Evolutionary conservation across 371 early-diverging fungal genomes (phyloP).

Genomic region (Coemansia sp.): DNA sequence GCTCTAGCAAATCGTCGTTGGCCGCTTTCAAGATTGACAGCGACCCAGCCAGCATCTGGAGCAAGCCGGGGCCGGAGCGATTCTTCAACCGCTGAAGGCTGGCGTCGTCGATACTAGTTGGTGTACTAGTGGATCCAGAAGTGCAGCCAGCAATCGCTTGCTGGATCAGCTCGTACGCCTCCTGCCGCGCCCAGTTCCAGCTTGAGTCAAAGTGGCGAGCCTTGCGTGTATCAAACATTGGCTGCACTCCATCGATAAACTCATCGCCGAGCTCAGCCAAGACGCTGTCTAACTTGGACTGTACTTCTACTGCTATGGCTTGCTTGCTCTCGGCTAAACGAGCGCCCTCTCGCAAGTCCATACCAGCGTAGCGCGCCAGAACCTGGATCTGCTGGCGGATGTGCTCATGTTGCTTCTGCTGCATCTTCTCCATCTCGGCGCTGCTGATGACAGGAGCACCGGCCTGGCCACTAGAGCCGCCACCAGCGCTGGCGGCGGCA

Average conservation of each 20-base stretch:
- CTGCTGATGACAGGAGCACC: constrained; percentile 76
- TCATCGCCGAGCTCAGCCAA: constrained; percentile 85
- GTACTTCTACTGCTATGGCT: constrained; percentile 62
- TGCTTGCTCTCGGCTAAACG: constrained; percentile 65
- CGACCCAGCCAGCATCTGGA: constrained; percentile 79
- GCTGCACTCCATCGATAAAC: constrained; percentile 84
- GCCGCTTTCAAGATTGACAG: constrained; percentile 67
- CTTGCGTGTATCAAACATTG: constrained; percentile 81
- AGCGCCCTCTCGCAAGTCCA: constrained; percentile 75
- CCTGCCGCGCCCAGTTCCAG: constrained; percentile 98
- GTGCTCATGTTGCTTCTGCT: constrained; percentile 73
- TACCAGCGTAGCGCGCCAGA: constrained; percentile 80
- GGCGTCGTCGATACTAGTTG: constrained; percentile 70
- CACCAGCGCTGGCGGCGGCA: constrained; percentile 64
- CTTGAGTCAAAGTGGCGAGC: constrained; percentile 88
- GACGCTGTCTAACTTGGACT: constrained; percentile 80
- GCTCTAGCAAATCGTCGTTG: constrained; percentile 57
- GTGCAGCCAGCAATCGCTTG: constrained; percentile 59
- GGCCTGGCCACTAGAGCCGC: constrained; percentile 69
- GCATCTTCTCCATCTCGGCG: constrained; percentile 82
- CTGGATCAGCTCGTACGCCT: constrained; percentile 83
- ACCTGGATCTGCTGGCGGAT: constrained; percentile 83
- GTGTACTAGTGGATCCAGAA: background rate
- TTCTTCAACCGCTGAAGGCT: constrained; percentile 84
- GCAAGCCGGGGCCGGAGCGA: constrained; percentile 71